Evolutionary conservation across 176 grass and related monocot species (phyloP).

Genomic region (Aegilops longissima): DNA sequence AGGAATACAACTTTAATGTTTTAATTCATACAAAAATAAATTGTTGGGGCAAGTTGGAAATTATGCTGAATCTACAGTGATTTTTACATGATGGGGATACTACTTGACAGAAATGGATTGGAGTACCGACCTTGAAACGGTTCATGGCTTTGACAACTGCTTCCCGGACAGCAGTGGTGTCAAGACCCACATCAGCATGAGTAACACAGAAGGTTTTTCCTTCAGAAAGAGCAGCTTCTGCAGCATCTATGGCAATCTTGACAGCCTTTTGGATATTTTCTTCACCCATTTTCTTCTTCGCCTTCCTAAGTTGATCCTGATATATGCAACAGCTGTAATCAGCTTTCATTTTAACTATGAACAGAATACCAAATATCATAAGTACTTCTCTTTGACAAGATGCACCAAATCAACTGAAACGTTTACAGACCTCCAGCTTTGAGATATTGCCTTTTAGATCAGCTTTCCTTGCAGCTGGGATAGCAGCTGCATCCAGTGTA

Average conservation of each 20-base stretch:
- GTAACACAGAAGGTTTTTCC: constrained; percentile 66
- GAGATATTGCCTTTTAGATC: constrained; percentile 80
- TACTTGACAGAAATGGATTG: not conserved
- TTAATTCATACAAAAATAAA: not conserved
- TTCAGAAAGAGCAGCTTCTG: constrained; percentile 72
- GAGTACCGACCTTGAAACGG: constrained; percentile 18
- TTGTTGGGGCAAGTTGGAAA: not conserved
- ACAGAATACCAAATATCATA: not conserved
- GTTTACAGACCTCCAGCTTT: constrained; percentile 72
- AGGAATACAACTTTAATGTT: not conserved
- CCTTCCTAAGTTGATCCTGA: constrained; percentile 89
- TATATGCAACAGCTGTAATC: not conserved
- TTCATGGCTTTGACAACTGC: constrained; percentile 83
- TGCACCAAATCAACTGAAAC: not conserved
- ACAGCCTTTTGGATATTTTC: constrained; percentile 86
- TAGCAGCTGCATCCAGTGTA: constrained; percentile 69
- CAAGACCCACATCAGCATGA: constrained; percentile 75
- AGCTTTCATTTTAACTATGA: not conserved
- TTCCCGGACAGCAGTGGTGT: constrained; percentile 80
- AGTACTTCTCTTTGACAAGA: not conserved
- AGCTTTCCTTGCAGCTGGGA: constrained; percentile 88
- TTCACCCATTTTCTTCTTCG: constrained; percentile 89
- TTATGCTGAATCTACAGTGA: not conserved
- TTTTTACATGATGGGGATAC: not conserved
- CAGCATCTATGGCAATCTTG: constrained; percentile 55